These are phyloP conservation scores for Talaromyces sp. DNA, from an alignment of 2,329 filamentous ascomycete species.

Conservation along the genomic window DNA sequence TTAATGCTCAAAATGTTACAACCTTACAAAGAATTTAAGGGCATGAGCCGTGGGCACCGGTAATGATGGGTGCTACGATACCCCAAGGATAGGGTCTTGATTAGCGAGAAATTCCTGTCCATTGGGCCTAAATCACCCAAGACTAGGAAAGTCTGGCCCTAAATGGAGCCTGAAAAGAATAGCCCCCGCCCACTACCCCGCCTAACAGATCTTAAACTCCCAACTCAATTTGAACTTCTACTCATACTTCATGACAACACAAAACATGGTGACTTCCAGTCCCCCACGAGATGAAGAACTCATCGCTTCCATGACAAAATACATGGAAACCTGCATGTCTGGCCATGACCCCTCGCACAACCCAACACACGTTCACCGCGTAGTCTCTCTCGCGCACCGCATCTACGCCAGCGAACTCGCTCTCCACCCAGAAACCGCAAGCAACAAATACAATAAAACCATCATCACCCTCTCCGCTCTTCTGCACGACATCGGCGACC, in stretches of 20 bases:
- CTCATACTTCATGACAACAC: not conserved
- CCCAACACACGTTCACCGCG: constrained; percentile 77
- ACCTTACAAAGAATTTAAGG: no score
- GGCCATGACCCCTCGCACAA: constrained; percentile 80
- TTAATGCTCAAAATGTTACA: no score
- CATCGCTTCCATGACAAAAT: constrained; percentile 55
- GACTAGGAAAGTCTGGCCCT: not conserved
- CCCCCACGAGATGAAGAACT: constrained; percentile 38
- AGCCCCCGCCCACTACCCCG: not conserved
- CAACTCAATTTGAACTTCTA: not conserved
- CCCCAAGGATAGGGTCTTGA: no score
- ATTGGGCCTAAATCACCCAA: no score
- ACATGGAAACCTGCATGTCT: constrained; percentile 69
- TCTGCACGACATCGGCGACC: constrained; percentile 85
- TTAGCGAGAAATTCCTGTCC: no score
- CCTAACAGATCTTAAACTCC: not conserved
- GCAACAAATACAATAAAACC: constrained; percentile 46
- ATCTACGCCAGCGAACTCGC: constrained; percentile 55
- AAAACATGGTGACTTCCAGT: not conserved
- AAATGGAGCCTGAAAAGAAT: not conserved
- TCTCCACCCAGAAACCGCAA: constrained; percentile 24
- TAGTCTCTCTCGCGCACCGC: constrained; percentile 67
- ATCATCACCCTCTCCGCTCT: constrained; percentile 67
- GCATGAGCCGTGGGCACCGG: no score
- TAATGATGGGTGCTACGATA: no score